phyloP scores from a whole-genome alignment of 768 basidiomycete species.

The Collybia nuda region DNA sequence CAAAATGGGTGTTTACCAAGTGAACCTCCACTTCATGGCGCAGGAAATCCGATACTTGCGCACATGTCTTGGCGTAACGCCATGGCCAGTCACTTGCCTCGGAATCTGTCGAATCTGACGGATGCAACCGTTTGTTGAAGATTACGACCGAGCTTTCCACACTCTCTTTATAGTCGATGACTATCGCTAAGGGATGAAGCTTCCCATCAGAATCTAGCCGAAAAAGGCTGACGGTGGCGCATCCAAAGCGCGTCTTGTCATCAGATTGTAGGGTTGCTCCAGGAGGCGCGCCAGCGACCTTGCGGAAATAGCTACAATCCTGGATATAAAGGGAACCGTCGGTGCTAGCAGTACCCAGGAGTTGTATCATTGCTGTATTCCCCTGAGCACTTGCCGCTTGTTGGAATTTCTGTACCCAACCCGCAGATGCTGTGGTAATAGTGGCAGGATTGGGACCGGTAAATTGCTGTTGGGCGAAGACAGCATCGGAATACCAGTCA shows the following conservation, averaged over 20 bases:
- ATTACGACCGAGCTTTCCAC: constrained; percentile 24
- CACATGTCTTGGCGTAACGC: constrained; percentile 31
- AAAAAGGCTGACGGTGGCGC: constrained; percentile 27
- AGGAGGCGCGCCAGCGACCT: constrained; percentile 12
- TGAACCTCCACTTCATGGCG: constrained; percentile 26
- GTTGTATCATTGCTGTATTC: constrained; percentile 9
- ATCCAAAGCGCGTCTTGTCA: constrained; percentile 16
- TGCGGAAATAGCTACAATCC: constrained; percentile 25
- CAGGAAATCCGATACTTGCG: constrained; percentile 27
- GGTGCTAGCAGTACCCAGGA: constrained; percentile 6
- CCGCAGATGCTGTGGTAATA: constrained; percentile 16
- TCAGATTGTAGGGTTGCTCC: constrained; percentile 8
- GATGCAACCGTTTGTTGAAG: constrained; percentile 21
- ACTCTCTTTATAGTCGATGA: constrained; percentile 26
- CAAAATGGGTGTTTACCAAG: constrained; percentile 26
- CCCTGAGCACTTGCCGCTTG: constrained; percentile 11
- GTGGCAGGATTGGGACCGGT: constrained; percentile 27
- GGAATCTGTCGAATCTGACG: constrained; percentile 3
- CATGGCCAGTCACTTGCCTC: constrained; percentile 28
- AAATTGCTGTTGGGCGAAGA: constrained; percentile 28
- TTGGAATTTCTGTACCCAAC: constrained; percentile 19
- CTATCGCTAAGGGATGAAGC: constrained; percentile 28
- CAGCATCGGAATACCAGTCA: constrained; percentile 31
- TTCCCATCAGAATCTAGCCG: constrained; percentile 21
- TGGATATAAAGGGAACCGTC: constrained; percentile 16